These are phyloP conservation scores for Halophytophthora batemanensis DNA, from an alignment of 352 stramenopile genomes.

Conservation along the genomic window DNA sequence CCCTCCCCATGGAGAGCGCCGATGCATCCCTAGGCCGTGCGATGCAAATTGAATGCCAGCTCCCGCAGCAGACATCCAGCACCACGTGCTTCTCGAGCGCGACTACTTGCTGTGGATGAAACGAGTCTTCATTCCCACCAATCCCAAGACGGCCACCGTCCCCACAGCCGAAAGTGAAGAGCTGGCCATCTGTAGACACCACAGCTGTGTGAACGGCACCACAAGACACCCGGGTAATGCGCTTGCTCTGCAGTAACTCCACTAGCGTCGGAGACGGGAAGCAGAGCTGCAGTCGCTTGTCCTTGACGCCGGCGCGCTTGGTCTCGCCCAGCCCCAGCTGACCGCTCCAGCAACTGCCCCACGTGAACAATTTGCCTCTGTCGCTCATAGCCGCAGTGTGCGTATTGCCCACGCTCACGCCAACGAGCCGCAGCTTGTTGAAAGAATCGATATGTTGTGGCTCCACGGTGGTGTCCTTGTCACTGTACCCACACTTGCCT, in stretches of 20 bases:
- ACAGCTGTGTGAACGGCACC: constrained; percentile 82
- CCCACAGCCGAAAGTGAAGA: constrained; percentile 87
- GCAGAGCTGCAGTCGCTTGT: constrained; percentile 45
- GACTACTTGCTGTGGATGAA: constrained; percentile 45
- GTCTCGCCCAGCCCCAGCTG: constrained; percentile 60
- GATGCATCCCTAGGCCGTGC: constrained; percentile 22
- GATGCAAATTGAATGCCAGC: constrained; percentile 74
- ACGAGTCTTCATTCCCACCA: constrained; percentile 40
- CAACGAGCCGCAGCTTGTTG: constrained; percentile 12
- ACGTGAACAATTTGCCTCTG: constrained; percentile 51
- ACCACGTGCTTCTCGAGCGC: constrained; percentile 52
- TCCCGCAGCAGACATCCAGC: constrained; percentile 53
- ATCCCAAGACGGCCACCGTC: constrained; percentile 90
- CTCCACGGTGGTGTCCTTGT: constrained; percentile 7
- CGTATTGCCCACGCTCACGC: constrained; percentile 60
- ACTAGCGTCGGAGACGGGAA: constrained; percentile 68
- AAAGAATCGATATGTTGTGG: constrained; percentile 7
- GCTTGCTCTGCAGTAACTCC: constrained; percentile 33
- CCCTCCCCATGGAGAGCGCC: constrained; percentile 1
- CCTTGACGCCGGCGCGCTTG: constrained; percentile 51
- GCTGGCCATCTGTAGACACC: constrained; percentile 47
- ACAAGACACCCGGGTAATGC: constrained; percentile 80
- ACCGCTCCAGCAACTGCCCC: constrained; percentile 67
- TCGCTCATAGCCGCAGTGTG: constrained; percentile 53
- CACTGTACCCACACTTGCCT: constrained; percentile 12